A percentile compares a stretch with the other conserved stretches of the same genome.
Conservation (phyloP, 1,284 basidiomycete species). For the Athelia psychrophila region DNA sequence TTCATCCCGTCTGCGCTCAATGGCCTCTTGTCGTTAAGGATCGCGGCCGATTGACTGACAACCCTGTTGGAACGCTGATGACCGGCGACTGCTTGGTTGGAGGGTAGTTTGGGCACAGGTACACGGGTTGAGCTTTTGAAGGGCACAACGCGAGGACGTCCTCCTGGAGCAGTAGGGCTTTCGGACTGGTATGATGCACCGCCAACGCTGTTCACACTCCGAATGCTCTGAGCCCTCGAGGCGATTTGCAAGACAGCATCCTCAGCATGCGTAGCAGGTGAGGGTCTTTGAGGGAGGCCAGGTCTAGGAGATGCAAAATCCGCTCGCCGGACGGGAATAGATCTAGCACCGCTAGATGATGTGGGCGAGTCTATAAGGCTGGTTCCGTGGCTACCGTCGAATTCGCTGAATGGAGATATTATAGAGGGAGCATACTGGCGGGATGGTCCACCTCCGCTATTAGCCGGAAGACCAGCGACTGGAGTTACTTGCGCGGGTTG, state of each 20-base stretch:
- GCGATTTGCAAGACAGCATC: conserved; percentile 49
- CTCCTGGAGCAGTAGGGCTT: conserved; percentile 6
- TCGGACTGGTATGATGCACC: not conserved
- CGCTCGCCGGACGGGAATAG: conserved; percentile 61
- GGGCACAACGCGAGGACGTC: conserved; percentile 65
- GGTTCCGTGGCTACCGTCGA: conserved; percentile 30
- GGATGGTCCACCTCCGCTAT: conserved; percentile 20
- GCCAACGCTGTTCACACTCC: conserved; percentile 33
- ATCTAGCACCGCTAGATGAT: conserved; percentile 56
- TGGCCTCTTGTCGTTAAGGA: conserved; percentile 38
- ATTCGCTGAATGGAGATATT: conserved; percentile 39
- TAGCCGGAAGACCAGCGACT: conserved; percentile 16
- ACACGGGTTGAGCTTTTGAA: conserved; percentile 71
- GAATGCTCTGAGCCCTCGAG: conserved; percentile 44
- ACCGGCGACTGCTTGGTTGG: conserved; percentile 26
- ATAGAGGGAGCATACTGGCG: not conserved
- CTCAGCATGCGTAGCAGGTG: conserved; percentile 38
- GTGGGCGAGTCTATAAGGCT: conserved; percentile 60
- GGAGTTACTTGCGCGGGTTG: conserved; percentile 6
- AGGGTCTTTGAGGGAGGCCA: conserved; percentile 12
- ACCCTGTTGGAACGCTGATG: conserved; percentile 38
- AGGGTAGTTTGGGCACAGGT: conserved; percentile 47
- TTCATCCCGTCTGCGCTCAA: conserved; percentile 52
- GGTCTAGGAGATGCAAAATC: conserved; percentile 56
- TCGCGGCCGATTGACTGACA: conserved; percentile 63